A percentile compares a stretch with the other conserved stretches of the same genome.
Conservation (phyloP, 129 eudicot species). For the Lactuca saligna region DNA sequence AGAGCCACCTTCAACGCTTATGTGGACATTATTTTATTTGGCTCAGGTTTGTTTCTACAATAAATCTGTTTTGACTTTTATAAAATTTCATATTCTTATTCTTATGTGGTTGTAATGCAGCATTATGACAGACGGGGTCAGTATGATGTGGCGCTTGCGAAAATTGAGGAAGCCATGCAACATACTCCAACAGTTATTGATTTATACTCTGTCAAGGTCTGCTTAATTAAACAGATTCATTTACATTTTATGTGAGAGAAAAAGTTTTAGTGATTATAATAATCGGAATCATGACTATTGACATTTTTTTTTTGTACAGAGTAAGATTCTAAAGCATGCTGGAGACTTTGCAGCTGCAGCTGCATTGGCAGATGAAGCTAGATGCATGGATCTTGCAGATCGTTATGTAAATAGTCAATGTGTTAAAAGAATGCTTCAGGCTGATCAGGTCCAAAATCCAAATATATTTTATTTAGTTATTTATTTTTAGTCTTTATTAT, state of each 20-base stretch:
- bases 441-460: constrained; percentile 70
- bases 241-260: not conserved
- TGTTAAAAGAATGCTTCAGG: constrained; percentile 97
- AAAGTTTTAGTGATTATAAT: not conserved
- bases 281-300: no score
- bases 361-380: constrained; percentile 97
- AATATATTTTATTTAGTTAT: not conserved
- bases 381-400: constrained; percentile 99
- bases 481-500: not conserved
- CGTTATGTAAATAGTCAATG: constrained; percentile 95
- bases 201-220: constrained; percentile 80
- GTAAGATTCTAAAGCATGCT: constrained; percentile 89
- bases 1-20: constrained; percentile 95
- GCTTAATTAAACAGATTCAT: not conserved
- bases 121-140: constrained; percentile 85
- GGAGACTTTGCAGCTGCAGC: constrained; percentile 96
- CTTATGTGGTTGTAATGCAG: constrained; percentile 48
- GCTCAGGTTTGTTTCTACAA: constrained; percentile 57
- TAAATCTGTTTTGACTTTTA: not conserved
- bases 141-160: constrained; percentile 64
- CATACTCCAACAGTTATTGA: constrained; percentile 98
- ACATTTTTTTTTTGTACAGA: constrained; percentile 40
- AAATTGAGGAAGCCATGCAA: constrained; percentile 82
- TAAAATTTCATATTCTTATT: constrained; percentile 1
- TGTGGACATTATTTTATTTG: constrained; percentile 94